These are phyloP conservation scores for Plasmodium falciparum DNA, from an alignment of 169 alveolate genomes.

Conservation along the genomic window DNA sequence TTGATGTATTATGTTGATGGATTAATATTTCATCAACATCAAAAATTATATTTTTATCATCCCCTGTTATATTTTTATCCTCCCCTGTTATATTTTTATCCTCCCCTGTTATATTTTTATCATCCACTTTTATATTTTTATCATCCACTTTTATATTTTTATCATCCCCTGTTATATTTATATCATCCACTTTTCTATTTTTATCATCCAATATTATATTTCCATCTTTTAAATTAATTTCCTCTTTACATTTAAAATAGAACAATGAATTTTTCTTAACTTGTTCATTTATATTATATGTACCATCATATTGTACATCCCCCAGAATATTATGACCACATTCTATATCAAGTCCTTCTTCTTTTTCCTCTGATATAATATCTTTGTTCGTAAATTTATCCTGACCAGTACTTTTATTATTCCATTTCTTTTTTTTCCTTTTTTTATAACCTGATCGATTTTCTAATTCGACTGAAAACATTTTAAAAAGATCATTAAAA, in stretches of 20 bases:
- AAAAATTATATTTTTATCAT: too few relatives aligned
- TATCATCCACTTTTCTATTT: too few relatives aligned
- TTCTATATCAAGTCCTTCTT: background rate
- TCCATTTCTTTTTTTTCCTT: slow-evolving; percentile 12
- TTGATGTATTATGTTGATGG: too few relatives aligned
- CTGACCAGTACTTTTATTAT: slow-evolving; percentile 5
- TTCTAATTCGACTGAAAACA: slow-evolving; percentile 43
- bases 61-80: too few relatives aligned
- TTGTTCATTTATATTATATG: background rate
- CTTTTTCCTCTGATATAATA: background rate
- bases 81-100: too few relatives aligned
- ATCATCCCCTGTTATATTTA: too few relatives aligned
- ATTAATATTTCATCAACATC: too few relatives aligned
- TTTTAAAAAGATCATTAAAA: slow-evolving; percentile 6
- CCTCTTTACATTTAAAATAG: background rate
- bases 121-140: too few relatives aligned
- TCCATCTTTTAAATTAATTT: background rate
- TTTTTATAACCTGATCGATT: slow-evolving; percentile 14
- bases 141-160: too few relatives aligned
- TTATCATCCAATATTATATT: too few relatives aligned
- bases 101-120: too few relatives aligned
- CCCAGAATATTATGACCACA: background rate
- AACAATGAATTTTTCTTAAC: background rate
- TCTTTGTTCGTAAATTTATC: slow-evolving; percentile 5
- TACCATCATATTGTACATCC: background rate